A percentile compares a stretch with the other conserved stretches of the same genome.
phyloP scores from a whole-genome alignment of 108 stramenopile species.

The Skeletonema costatum region DNA sequence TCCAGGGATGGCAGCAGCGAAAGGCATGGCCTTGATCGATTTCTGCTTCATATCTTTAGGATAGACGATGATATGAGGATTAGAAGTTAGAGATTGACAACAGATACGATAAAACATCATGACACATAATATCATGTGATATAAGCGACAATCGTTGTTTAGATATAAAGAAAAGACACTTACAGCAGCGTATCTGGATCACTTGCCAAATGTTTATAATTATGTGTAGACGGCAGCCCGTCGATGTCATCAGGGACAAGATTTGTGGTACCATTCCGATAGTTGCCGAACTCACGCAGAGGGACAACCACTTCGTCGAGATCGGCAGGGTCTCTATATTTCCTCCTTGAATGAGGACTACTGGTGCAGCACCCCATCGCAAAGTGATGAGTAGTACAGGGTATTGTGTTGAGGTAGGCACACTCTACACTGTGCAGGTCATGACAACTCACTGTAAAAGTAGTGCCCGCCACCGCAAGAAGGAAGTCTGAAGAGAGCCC shows the following conservation, averaged over 20 bases:
- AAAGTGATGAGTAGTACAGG: too few species aligned
- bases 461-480: too few species aligned
- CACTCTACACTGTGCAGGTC: too few species aligned
- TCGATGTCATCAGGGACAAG: constrained; percentile 53
- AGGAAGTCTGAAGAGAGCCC: too few species aligned
- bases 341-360: constrained; percentile 45
- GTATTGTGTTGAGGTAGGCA: too few species aligned
- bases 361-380: constrained; percentile 60
- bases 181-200: constrained; percentile 37
- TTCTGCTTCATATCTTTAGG: constrained; percentile 46
- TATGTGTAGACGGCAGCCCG: constrained; percentile 55
- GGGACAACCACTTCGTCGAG: constrained; percentile 47
- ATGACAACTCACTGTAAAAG: too few species aligned
- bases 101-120: neutral
- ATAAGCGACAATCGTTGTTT: too few species aligned
- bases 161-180: neutral
- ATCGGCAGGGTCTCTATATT: constrained; percentile 58
- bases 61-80: neutral
- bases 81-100: neutral
- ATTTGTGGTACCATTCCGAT: constrained; percentile 31
- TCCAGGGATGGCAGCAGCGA: constrained; percentile 38
- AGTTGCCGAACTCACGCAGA: constrained; percentile 49
- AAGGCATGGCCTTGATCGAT: constrained; percentile 56
- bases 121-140: neutral
- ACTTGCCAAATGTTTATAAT: constrained; percentile 36